Conservation (phyloP, 75 land plant species). For the Isoetes taiwanensis region DNA sequence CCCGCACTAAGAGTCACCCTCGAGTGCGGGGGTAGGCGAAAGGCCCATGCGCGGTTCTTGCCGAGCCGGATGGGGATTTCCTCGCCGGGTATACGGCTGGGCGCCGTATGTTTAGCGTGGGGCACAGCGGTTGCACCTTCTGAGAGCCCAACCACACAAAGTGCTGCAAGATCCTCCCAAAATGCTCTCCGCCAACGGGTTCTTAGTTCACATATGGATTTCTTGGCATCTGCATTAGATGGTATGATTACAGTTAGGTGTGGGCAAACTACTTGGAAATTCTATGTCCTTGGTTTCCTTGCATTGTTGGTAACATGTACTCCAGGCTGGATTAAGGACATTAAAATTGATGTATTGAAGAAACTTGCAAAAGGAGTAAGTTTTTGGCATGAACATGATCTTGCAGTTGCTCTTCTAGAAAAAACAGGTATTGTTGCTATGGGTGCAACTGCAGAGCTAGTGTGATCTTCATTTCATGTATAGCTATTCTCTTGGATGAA, state of each 20-base stretch:
- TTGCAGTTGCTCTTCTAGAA: slow-evolving; percentile 52
- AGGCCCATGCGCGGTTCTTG: too few relatives aligned
- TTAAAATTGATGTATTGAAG: slow-evolving; percentile 45
- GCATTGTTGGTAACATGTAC: slow-evolving; percentile 56
- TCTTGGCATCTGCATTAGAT: slow-evolving; percentile 59
- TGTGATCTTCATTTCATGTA: too few relatives aligned
- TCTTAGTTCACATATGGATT: slow-evolving; percentile 54
- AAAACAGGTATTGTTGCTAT: slow-evolving; percentile 52
- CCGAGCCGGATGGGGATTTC: too few relatives aligned
- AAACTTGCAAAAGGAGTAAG: slow-evolving; percentile 56
- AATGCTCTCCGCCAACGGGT: slow-evolving; percentile 22
- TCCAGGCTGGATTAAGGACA: slow-evolving; percentile 53
- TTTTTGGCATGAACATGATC: slow-evolving; percentile 72
- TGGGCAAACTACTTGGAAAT: slow-evolving; percentile 51
- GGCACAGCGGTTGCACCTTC: too few relatives aligned
- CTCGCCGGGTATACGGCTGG: too few relatives aligned
- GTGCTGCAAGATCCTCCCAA: neutral
- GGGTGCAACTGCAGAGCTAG: slow-evolving; percentile 76
- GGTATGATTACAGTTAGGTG: slow-evolving; percentile 70
- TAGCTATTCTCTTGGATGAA: too few relatives aligned
- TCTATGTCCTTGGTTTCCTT: slow-evolving; percentile 56
- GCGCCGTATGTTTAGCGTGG: too few relatives aligned
- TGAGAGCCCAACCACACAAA: too few relatives aligned
- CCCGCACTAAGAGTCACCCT: too few relatives aligned
- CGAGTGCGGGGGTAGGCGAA: too few relatives aligned